These are phyloP conservation scores for Eutypella sp. DNA, from an alignment of 2,329 filamentous ascomycete genomes.

Conservation along the genomic window DNA sequence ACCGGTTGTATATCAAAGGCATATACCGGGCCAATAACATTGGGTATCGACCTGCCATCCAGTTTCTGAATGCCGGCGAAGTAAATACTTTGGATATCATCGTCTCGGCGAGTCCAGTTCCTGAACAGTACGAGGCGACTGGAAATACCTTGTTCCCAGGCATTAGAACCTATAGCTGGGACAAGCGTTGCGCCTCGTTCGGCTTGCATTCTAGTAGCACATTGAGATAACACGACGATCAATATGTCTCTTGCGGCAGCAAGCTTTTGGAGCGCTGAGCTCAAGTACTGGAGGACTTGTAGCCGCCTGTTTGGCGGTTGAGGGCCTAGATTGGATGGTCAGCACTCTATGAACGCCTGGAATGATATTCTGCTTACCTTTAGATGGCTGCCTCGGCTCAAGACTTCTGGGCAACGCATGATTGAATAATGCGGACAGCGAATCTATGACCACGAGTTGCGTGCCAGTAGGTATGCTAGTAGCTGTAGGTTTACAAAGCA, in stretches of 20 bases:
- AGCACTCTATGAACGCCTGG: too few relatives aligned
- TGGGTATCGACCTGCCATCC: constrained; percentile 44
- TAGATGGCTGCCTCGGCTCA: constrained; percentile 32
- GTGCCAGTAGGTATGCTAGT: constrained; percentile 58
- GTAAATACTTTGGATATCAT: constrained; percentile 44
- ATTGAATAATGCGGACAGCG: constrained; percentile 70
- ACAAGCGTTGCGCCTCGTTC: constrained; percentile 64
- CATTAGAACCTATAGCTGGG: constrained; percentile 67
- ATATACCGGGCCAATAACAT: constrained; percentile 37
- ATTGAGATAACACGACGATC: constrained; percentile 72
- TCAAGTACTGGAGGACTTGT: constrained; percentile 56
- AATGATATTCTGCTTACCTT: too few relatives aligned
- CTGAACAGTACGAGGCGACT: constrained; percentile 73
- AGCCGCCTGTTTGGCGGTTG: constrained; percentile 38
- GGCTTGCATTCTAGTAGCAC: constrained; percentile 71
- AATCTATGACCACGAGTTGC: constrained; percentile 71
- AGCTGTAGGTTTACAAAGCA: constrained; percentile 63
- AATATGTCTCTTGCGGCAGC: constrained; percentile 69
- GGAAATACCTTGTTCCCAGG: constrained; percentile 76
- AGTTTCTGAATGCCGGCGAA: constrained; percentile 63
- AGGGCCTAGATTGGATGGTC: constrained; percentile 24
- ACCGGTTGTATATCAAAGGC: constrained; percentile 47
- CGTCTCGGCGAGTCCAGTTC: constrained; percentile 59
- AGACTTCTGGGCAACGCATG: constrained; percentile 65
- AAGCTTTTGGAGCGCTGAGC: constrained; percentile 68